Percentiles rank a stretch among this genome's conserved stretches.
Evolutionary conservation across 768 basidiomycete genomes (phyloP).

Genomic region (Mycena rosella): DNA sequence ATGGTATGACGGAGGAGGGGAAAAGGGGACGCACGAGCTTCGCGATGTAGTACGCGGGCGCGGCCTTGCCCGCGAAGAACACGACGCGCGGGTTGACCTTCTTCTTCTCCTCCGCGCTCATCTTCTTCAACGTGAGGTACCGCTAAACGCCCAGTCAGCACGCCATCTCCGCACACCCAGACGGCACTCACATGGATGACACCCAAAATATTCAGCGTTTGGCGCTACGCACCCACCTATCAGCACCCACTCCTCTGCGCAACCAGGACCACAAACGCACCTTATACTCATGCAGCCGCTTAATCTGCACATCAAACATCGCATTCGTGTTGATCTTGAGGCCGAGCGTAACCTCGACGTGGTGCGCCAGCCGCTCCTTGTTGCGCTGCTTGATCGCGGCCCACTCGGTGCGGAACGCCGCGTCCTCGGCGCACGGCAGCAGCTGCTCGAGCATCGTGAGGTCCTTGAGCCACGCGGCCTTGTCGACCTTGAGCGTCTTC

Average conservation of each 20-base stretch:
- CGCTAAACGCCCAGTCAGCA: slow-evolving; percentile 58
- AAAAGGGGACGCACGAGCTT: slow-evolving; percentile 70
- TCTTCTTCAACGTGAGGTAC: slow-evolving; percentile 85
- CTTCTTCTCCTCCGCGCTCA: slow-evolving; percentile 84
- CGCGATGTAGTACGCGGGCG: slow-evolving; percentile 94
- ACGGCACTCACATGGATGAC: slow-evolving; percentile 78
- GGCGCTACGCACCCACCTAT: slow-evolving; percentile 67
- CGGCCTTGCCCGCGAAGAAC: slow-evolving; percentile 99
- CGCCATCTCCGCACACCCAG: background rate
- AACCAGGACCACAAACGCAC: slow-evolving; percentile 44
- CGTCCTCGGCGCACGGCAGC: slow-evolving; percentile 77
- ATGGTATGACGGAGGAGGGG: background rate
- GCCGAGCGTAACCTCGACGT: slow-evolving; percentile 80
- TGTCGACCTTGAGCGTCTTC: slow-evolving; percentile 79
- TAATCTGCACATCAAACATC: slow-evolving; percentile 94
- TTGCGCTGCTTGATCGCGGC: slow-evolving; percentile 88
- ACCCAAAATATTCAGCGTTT: slow-evolving; percentile 94
- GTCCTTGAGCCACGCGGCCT: slow-evolving; percentile 88
- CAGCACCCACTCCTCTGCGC: background rate
- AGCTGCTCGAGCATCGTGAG: slow-evolving; percentile 84
- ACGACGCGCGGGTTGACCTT: slow-evolving; percentile 88
- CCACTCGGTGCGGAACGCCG: slow-evolving; percentile 84
- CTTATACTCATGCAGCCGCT: slow-evolving; percentile 95
- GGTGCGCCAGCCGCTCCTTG: slow-evolving; percentile 88
- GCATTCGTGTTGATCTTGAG: slow-evolving; percentile 79